Evolutionary conservation across 2,329 filamentous ascomycete species (phyloP).

Genomic region (Colletotrichum truncatum): DNA sequence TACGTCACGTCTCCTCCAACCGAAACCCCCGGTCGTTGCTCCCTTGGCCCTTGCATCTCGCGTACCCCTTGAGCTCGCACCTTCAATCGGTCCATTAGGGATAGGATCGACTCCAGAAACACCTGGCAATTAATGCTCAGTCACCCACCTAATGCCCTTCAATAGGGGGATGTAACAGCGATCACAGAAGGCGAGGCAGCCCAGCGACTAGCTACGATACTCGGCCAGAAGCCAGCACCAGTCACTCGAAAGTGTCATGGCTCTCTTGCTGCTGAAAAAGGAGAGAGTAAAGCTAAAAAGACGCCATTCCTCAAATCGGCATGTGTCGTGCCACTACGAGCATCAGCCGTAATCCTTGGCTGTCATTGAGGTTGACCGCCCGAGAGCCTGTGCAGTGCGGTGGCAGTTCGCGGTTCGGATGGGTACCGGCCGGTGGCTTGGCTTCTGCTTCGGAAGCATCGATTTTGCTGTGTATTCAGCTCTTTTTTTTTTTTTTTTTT

Average conservation of each 20-base stretch:
- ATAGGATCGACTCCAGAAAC: slow-evolving; percentile 20
- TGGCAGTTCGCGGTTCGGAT: slow-evolving; percentile 1
- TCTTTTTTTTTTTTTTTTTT: slow-evolving; percentile 1
- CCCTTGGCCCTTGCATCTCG: slow-evolving; percentile 30
- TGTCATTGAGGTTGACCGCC: neutral
- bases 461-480: too few species aligned
- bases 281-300: slow-evolving; percentile 25
- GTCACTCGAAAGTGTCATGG: neutral
- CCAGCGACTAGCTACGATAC: too few species aligned
- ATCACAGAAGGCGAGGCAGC: slow-evolving; percentile 2
- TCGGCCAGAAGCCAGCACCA: too few species aligned
- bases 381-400: neutral
- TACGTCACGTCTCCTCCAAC: slow-evolving; percentile 30
- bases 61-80: slow-evolving; percentile 19
- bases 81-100: slow-evolving; percentile 20
- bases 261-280: slow-evolving; percentile 13
- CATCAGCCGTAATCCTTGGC: slow-evolving; percentile 25
- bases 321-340: slow-evolving; percentile 19
- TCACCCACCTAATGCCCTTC: neutral
- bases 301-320: slow-evolving; percentile 19
- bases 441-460: neutral
- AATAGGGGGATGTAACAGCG: neutral
- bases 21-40: slow-evolving; percentile 21
- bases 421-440: neutral
- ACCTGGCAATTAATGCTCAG: slow-evolving; percentile 17